These are phyloP conservation scores for Cystoderma amianthinum DNA, from an alignment of 768 basidiomycete genomes.

Conservation along the genomic window DNA sequence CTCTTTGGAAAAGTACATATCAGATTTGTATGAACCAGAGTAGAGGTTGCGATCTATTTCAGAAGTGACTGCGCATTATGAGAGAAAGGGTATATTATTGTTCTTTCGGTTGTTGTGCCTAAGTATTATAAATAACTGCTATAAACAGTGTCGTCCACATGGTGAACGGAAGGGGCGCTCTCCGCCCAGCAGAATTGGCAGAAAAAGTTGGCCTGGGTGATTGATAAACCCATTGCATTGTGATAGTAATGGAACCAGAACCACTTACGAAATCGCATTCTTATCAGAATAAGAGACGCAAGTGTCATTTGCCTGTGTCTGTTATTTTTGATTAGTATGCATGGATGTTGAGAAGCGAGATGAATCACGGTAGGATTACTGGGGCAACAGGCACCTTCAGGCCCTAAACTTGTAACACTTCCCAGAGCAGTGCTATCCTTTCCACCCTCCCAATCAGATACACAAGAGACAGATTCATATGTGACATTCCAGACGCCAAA, in stretches of 20 bases:
- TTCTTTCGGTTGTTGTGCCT: too few species aligned
- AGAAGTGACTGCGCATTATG: too few species aligned
- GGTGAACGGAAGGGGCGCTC: constrained; percentile 1
- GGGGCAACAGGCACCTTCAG: constrained; percentile 64
- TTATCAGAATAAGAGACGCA: constrained; percentile 71
- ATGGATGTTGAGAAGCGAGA: too few species aligned
- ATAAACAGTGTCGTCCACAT: not conserved
- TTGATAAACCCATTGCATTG: too few species aligned
- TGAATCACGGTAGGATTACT: constrained; percentile 56
- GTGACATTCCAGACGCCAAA: constrained; percentile 85
- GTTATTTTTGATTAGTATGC: too few species aligned
- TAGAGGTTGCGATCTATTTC: too few species aligned
- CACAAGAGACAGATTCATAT: constrained; percentile 60
- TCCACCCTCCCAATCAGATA: constrained; percentile 56
- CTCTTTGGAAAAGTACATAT: too few species aligned
- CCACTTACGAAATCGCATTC: constrained; percentile 55
- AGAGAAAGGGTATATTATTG: too few species aligned
- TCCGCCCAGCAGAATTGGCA: constrained; percentile 30
- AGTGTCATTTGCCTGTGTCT: constrained; percentile 40
- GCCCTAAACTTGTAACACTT: constrained; percentile 46
- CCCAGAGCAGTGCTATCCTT: constrained; percentile 57
- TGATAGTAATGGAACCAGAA: too few species aligned
- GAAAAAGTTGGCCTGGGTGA: not conserved
- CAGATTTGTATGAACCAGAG: too few species aligned
- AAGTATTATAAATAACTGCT: not conserved